phyloP scores from a whole-genome alignment of 1,284 basidiomycete species.

The Laetiporus sulphureus region DNA sequence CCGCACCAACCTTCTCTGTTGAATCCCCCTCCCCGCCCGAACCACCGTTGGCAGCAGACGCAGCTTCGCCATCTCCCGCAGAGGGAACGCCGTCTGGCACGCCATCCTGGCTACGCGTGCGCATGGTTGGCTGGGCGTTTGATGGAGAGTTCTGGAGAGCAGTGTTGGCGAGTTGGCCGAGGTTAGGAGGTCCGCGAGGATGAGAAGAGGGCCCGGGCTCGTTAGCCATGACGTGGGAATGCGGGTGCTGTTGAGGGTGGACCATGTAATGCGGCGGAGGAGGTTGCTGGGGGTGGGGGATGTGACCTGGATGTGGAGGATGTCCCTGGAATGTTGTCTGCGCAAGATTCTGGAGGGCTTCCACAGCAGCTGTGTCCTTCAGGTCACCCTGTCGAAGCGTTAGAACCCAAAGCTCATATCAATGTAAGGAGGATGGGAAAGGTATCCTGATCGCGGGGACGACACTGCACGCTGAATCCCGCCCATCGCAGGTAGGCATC shows the following conservation, averaged over 20 bases:
- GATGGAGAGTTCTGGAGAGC: constrained; percentile 30
- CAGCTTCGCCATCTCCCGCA: not conserved
- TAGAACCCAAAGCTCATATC: constrained; percentile 7
- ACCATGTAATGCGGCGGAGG: constrained; percentile 10
- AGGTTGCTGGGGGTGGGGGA: constrained; percentile 14
- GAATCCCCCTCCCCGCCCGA: constrained; percentile 3
- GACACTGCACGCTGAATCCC: not conserved
- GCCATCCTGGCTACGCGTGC: constrained; percentile 18
- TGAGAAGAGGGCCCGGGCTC: constrained; percentile 72
- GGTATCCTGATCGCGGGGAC: not conserved
- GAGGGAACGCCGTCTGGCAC: not conserved
- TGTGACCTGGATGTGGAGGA: constrained; percentile 7
- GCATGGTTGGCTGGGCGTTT: constrained; percentile 22
- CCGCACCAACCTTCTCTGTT: not conserved
- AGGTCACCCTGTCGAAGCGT: constrained; percentile 35
- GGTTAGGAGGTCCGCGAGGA: constrained; percentile 60
- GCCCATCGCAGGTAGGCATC: constrained; percentile 1
- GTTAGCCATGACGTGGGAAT: constrained; percentile 29
- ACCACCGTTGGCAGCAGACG: not conserved
- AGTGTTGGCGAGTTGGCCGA: constrained; percentile 49
- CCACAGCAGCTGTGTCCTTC: constrained; percentile 58
- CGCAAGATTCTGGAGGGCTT: constrained; percentile 56
- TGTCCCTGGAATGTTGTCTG: constrained; percentile 30
- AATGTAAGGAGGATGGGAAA: constrained; percentile 4
- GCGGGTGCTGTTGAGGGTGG: constrained; percentile 15